phyloP scores from a whole-genome alignment of 75 land plant species.

The Isoetes taiwanensis region DNA sequence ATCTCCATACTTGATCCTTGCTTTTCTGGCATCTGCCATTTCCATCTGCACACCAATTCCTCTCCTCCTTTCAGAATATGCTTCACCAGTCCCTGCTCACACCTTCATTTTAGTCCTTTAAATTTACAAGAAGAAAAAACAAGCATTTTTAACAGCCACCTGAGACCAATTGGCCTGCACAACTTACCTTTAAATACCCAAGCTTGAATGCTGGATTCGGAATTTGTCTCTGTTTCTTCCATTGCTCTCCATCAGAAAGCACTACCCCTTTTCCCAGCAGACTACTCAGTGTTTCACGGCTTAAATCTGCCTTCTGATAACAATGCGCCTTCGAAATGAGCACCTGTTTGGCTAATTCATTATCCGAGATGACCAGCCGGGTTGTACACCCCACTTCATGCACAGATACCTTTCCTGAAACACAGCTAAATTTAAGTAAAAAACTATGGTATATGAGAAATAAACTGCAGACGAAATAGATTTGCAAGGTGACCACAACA shows the following conservation, averaged over 20 bases:
- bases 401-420: not conserved
- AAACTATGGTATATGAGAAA: not conserved
- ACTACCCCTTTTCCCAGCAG: not conserved
- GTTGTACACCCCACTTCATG: not conserved
- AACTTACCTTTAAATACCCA: not conserved
- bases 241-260: not conserved
- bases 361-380: not conserved
- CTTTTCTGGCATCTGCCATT: not conserved
- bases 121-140: too few species aligned
- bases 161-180: too few species aligned
- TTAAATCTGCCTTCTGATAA: not conserved
- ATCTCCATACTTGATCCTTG: not conserved
- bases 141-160: too few species aligned
- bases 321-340: not conserved
- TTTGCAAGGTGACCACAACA: too few species aligned
- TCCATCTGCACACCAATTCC: not conserved
- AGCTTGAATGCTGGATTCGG: conserved; percentile 3
- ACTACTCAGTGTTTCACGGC: not conserved
- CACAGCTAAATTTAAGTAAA: too few species aligned
- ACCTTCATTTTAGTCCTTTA: not conserved
- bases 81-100: not conserved
- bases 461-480: not conserved
- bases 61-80: not conserved
- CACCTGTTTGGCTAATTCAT: not conserved
- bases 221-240: not conserved